Evolutionary conservation across 2,329 filamentous ascomycete species (phyloP), one percentile per base, ranked within the genome.

Genomic region (Claviceps citrina): DNA sequence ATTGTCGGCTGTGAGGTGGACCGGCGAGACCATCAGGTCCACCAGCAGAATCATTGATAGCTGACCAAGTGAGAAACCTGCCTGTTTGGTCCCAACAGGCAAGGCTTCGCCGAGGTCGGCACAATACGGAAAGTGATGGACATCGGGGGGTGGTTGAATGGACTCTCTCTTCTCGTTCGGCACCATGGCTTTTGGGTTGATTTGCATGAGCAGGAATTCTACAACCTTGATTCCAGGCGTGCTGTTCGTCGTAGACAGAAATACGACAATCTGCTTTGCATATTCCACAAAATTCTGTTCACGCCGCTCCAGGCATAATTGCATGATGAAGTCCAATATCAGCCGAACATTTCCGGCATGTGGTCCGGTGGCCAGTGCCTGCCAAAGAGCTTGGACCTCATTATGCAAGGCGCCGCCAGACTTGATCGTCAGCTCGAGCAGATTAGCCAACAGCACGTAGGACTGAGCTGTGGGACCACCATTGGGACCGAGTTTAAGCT

Each of bases 271-370:
- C 58, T 98, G 91, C 63, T 96, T 98, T 5, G 89, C 89, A 54
- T 93, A 94, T 50, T 95, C 85, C 41, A 98, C 89, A 58, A 95
- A 98, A 51, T 95, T 96, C 53, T 98, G 91, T 57, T 98, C 93
- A 36, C 89, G 78, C 25, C 89, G 78, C 52, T 98, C 91, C 9
- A 98, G 66, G 50, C 91, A 98, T 4, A 96, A 71, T 22, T 78
- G 79, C 60, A 98, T 96, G 59, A 98, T 91, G 54, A 98, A 98
- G 56, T 96, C 87, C 1, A 98, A 71, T 10, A 96, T 84, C 26
- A 98, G 67, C 41, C 93, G 84, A 9, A 98, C 91, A 52, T 98
- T 98, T 16, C 87, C 89, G 7, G 78, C 84, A 57, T 95, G 82
- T 0, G 87, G 87, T 0, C 91, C 89, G 0, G 87, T 94, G 1